Percentiles rank a stretch among this genome's conserved stretches.
phyloP scores from a whole-genome alignment of 306 rosid genomes.

The Cajanus cajan region DNA sequence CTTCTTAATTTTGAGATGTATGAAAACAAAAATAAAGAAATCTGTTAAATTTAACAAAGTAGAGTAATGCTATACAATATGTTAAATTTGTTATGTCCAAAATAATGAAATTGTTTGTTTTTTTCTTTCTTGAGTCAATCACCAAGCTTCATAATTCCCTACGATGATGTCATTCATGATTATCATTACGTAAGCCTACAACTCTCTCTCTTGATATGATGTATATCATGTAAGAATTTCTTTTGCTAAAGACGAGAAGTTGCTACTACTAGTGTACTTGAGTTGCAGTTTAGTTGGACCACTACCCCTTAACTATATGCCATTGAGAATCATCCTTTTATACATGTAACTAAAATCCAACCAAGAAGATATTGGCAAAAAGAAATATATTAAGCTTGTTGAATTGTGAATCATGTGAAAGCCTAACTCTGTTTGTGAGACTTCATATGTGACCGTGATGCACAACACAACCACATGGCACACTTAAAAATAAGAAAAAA shows the following conservation, averaged over 20 bases:
- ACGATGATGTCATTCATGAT: background rate
- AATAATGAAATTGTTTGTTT: background rate
- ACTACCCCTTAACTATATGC: background rate
- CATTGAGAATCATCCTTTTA: background rate
- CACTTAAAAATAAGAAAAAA: background rate
- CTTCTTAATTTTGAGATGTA: no score
- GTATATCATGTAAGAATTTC: background rate
- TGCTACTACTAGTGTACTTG: background rate
- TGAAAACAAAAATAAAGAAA: no score
- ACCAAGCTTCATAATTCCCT: no score
- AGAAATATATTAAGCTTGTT: background rate
- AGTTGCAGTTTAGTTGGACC: background rate
- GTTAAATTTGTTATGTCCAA: no score
- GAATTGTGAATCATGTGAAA: background rate
- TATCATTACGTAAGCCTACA: background rate
- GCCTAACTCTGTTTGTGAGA: background rate
- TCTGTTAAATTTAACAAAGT: no score
- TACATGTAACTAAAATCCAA: background rate
- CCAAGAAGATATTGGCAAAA: background rate
- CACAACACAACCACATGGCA: background rate
- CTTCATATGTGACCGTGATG: background rate
- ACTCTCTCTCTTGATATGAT: background rate
- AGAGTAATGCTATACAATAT: no score
- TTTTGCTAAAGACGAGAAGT: background rate
- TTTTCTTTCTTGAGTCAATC: no score